Evolutionary conservation across 805 yeast species (phyloP), one percentile per base, ranked within the genome.

Genomic region (Dipodascus geniculatus): DNA sequence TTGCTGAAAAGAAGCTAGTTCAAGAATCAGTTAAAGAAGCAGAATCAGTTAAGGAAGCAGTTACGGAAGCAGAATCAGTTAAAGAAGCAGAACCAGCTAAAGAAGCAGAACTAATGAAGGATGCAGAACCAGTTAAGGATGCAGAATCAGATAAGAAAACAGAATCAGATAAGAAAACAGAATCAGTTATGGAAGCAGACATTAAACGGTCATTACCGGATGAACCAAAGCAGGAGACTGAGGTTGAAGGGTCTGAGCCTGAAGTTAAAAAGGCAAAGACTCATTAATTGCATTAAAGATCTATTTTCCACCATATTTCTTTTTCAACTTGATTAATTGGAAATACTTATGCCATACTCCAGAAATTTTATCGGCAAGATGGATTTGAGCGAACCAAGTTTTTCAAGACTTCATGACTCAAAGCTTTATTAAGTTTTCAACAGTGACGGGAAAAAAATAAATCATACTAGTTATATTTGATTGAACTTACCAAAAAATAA

Each of bases 161-260:
- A 69, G 85, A 19, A 74, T 74, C 0, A 58, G 68, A 28, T 79
- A 80, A 0, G 66, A 74, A 9, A 28, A 11, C 33, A 28, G 33
- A 28, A 11, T n/a, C n/a, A n/a, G 11, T 28, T 28, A 11, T 28
- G 6, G 33, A 6, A 28, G 33, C 33, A 6, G 60, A 60, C 16
- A 48, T 53, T 48, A 66, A 42, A 16, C 63, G 54, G n/a, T 42
- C 53, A 14, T 54, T 56, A 11, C 51, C 23, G 2, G 53, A 51
- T 9, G 47, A 8, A 11, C 38, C 48, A 17, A 16, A 31, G 38
- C 14, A 31, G 38, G 38, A 31, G 38, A 31, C n/a, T n/a, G 38
- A 31, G 38, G 38, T 11, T 11, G 38, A 42, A 16, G 48, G 22
- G 19, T 42, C 22, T 42, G 48, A 42, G 48, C 14, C 22, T 42